Conservation (phyloP, 306 rosid species). For the Prunus fruticosa region DNA sequence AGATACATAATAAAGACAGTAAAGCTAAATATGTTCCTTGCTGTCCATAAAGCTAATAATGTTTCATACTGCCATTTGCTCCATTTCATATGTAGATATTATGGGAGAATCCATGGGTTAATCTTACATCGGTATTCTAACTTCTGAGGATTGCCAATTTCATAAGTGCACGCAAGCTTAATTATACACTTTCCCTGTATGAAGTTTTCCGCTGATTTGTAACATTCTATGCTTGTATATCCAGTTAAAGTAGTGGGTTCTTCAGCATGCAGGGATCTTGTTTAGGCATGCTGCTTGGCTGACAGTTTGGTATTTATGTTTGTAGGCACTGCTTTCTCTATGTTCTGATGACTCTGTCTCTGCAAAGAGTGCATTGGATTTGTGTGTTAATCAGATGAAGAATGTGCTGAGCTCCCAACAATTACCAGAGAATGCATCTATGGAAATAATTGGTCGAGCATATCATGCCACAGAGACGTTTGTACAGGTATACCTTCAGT, state of each 20-base stretch:
- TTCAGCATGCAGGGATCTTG: neutral
- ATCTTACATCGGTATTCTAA: neutral
- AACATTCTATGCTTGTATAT: neutral
- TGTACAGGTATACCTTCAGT: conserved; percentile 70
- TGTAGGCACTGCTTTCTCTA: conserved; percentile 84
- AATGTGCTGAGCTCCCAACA: conserved; percentile 79
- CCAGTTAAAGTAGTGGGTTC: neutral
- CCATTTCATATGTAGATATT: neutral
- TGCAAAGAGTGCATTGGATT: conserved; percentile 87
- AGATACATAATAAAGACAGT: neutral
- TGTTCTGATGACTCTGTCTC: conserved; percentile 83
- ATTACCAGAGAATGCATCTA: conserved; percentile 85
- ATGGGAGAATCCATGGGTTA: neutral
- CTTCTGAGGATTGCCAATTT: neutral
- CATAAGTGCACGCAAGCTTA: neutral
- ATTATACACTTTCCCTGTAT: neutral
- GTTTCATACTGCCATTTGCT: neutral
- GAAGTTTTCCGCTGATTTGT: neutral
- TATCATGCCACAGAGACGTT: conserved; percentile 91
- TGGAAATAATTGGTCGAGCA: conserved; percentile 96
- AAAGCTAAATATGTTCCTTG: neutral
- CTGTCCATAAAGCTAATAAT: neutral
- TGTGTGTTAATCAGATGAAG: conserved; percentile 93
- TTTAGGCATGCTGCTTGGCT: conserved; percentile 25
- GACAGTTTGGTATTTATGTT: conserved; percentile 37